Percentiles rank a stretch among this genome's conserved stretches.
Evolutionary conservation across 306 rosid genomes (phyloP).

Genomic region (Vicia sativa): DNA sequence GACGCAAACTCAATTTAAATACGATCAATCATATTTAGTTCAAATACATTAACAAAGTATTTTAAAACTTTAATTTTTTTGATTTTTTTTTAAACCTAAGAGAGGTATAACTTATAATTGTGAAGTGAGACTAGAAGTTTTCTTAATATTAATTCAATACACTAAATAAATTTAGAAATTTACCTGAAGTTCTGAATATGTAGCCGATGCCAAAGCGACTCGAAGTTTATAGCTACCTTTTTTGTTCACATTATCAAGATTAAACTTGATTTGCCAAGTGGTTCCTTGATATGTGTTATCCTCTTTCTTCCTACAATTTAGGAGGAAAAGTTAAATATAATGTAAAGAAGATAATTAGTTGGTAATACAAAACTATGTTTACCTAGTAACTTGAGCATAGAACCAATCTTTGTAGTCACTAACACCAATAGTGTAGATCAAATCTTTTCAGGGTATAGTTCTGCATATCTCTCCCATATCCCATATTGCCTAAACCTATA

Average conservation of each 20-base stretch:
- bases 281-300: conserved; percentile 77
- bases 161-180: neutral
- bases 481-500: conserved; percentile 88
- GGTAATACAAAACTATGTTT: neutral
- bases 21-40: too few relatives aligned
- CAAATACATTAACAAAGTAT: neutral
- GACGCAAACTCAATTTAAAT: too few relatives aligned
- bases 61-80: neutral
- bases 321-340: neutral
- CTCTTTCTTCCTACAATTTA: conserved; percentile 60
- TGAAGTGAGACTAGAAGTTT: neutral
- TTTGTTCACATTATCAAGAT: conserved; percentile 52
- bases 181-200: conserved; percentile 83
- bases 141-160: neutral
- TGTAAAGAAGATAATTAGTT: neutral
- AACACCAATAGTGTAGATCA: conserved; percentile 68
- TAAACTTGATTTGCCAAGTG: conserved; percentile 91
- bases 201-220: conserved; percentile 82
- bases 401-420: conserved; percentile 92
- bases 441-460: conserved; percentile 71
- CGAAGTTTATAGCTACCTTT: conserved; percentile 62
- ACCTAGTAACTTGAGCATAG: conserved; percentile 94
- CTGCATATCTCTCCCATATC: conserved; percentile 91
- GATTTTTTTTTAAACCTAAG: neutral
- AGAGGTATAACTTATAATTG: neutral